Base-by-base conservation (phyloP, 257 asterid species). In the Nicotiana tabacum region DNA sequence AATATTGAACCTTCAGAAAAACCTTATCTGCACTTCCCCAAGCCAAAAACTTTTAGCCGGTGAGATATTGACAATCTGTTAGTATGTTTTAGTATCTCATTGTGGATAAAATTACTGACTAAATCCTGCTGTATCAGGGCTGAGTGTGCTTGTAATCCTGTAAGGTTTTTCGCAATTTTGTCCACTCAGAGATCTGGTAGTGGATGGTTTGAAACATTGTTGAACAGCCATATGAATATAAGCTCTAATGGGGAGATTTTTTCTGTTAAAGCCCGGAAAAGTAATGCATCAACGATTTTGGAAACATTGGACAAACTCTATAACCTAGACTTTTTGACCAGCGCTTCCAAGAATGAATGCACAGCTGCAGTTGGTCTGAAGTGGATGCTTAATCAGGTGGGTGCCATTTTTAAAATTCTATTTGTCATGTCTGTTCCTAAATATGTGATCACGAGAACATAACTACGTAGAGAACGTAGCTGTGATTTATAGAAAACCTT, bases 291-390 rank as follows among this genome's bases (percentile, higher is more conserved):
- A 24, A 90, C 93, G 0, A 93, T 95, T 64, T 60, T 85, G 17
- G 95, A 89, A n/a, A 92, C 98, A 77, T 88, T 96, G 91, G 99
- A 96, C 83, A 88, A 72, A 53, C 82, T 96, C 81, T 96, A 94
- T 87, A 91, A 94, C 88, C 90, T 96, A n/a, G 99, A 96, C 64
- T 89, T 90, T 90, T 82, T 90, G 64, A 90, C 97, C 16, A 96
- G 99, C 81, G 98, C 99, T 82, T 91, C 98, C 24, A 94, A 93
- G 85, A 96, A 96, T 84, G 98, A 96, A 89, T 96, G 99, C 92
- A 94, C 98, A 0, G 95, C 99, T 84, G 99, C 99, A 4, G 92
- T 96, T 83, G 99, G 99, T 80, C 89, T 95, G 91, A 95, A 95
- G 87, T 93, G 98, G 98, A 95, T 95, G 98, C 92, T 95, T 82